Conservation (phyloP, 78 protist species). For the Dictyostelium capitatum region DNA sequence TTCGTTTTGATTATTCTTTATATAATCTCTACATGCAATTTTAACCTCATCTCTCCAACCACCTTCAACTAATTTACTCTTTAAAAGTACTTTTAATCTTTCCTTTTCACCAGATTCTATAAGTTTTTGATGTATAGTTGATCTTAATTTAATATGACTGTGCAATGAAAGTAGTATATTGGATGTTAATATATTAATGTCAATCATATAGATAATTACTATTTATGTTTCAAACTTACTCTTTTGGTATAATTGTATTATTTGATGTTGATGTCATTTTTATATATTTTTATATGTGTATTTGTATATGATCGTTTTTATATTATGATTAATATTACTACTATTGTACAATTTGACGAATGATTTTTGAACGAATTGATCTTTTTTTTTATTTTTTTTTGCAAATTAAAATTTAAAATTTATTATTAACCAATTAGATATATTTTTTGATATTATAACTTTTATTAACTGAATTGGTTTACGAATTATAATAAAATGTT, state of each 20-base stretch:
- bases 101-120: conserved; percentile 76
- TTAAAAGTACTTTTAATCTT: conserved; percentile 49
- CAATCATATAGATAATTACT: background rate
- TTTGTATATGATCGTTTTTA: background rate
- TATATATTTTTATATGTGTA: background rate
- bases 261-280: background rate
- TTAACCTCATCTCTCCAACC: conserved; percentile 77
- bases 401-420: too few relatives aligned
- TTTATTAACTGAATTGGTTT: too few relatives aligned
- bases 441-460: too few relatives aligned
- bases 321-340: too few relatives aligned
- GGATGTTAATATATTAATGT: background rate
- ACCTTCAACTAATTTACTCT: conserved; percentile 62
- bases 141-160: conserved; percentile 64
- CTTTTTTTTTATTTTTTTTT: too few relatives aligned
- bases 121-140: conserved; percentile 65
- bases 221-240: background rate
- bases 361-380: too few relatives aligned
- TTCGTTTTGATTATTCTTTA: conserved; percentile 66
- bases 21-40: conserved; percentile 39
- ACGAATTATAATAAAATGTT: too few relatives aligned
- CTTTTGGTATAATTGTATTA: conserved; percentile 19
- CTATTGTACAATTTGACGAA: too few relatives aligned
- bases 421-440: too few relatives aligned
- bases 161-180: too few relatives aligned